Conservation (phyloP, 805 yeast species). For the Middelhovenomyces tepae region DNA sequence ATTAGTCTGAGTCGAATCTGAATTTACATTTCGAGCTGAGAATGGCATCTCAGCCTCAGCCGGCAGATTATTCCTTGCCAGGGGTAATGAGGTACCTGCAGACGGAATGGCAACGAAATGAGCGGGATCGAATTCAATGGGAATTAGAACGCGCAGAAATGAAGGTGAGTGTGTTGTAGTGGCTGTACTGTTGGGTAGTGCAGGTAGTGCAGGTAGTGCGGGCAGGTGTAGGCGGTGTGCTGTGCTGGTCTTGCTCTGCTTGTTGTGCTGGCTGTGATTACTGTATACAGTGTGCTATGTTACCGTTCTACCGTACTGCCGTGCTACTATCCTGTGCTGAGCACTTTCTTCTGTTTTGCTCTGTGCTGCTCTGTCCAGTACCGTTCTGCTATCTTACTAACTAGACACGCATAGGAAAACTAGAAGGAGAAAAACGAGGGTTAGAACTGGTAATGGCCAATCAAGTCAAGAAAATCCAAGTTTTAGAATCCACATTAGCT, state of each 20-base stretch:
- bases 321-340: no score
- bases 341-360: background rate
- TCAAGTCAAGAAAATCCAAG: constrained; percentile 20
- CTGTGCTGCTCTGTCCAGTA: background rate
- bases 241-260: no score
- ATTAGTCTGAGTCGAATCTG: no score
- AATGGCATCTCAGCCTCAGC: constrained; percentile 3
- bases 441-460: constrained; percentile 22
- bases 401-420: constrained; percentile 35
- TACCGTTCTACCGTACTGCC: no score
- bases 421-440: constrained; percentile 46
- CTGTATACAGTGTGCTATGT: no score
- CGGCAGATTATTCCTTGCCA: constrained; percentile 16
- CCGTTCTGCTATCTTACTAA: constrained; percentile 1
- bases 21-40: no score
- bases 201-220: no score
- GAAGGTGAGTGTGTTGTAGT: constrained; percentile 36
- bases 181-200: no score
- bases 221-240: no score
- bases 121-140: constrained; percentile 52
- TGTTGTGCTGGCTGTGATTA: no score
- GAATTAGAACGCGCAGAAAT: constrained; percentile 53
- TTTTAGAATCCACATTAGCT: constrained; percentile 20
- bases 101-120: constrained; percentile 52
- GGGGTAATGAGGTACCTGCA: constrained; percentile 60